Conservation (phyloP, 2,329 filamentous ascomycete genomes). For the Didymella keratinophila region DNA sequence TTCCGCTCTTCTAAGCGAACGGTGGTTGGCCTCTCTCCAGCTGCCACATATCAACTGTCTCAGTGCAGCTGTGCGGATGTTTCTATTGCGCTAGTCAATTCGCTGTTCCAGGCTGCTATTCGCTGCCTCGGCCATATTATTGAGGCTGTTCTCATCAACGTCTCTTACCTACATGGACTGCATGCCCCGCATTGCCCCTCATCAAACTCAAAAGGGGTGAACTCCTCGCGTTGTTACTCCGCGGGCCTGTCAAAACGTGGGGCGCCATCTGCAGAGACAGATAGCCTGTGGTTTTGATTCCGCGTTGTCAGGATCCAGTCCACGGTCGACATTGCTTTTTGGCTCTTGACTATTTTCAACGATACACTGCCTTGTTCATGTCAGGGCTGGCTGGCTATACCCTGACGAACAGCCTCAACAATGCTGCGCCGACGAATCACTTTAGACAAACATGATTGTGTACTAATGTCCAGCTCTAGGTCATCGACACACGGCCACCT, state of each 20-base stretch:
- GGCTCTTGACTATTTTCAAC: neutral
- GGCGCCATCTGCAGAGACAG: neutral
- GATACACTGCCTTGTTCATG: neutral
- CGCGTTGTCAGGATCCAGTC: neutral
- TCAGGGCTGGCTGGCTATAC: neutral
- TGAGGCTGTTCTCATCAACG: conserved; percentile 28
- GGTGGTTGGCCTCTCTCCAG: conserved; percentile 35
- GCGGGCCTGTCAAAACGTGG: neutral
- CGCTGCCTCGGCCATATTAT: conserved; percentile 23
- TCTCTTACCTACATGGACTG: conserved; percentile 21
- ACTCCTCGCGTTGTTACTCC: neutral
- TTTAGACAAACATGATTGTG: conserved; percentile 22
- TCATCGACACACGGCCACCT: conserved; percentile 80
- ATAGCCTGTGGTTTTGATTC: neutral
- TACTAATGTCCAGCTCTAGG: conserved; percentile 59
- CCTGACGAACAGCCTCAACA: conserved; percentile 15
- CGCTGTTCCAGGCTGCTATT: conserved; percentile 21
- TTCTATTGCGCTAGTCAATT: neutral
- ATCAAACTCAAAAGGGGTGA: conserved; percentile 4
- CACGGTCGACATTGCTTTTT: conserved; percentile 8
- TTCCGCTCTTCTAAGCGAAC: conserved; percentile 22
- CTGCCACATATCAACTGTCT: conserved; percentile 40
- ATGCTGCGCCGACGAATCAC: conserved; percentile 24
- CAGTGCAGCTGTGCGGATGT: conserved; percentile 14
- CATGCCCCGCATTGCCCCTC: conserved; percentile 34